Evolutionary conservation across 805 yeast species (phyloP), one percentile per base, ranked within the genome.

Genomic region (Saccharomyces paradoxus): DNA sequence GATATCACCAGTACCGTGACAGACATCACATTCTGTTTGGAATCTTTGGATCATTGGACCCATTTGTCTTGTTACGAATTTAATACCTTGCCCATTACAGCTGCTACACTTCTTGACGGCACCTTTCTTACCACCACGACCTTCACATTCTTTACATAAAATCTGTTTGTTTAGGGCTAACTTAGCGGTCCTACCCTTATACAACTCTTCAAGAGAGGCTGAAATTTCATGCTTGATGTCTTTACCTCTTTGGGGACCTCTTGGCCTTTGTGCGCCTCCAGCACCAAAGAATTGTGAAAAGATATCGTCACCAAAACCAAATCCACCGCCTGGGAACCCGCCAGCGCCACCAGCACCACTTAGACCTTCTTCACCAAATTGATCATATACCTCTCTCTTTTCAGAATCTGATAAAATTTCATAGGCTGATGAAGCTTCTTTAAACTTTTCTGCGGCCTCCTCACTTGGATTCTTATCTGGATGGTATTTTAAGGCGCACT

Each of bases 1-100:
- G 60, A 86, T 86, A 72, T 87, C 92, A 71, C 99, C 99, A 56
- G 86, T 79, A 70, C 98, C 99, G 61, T 82, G 75, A 83, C 99
- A 94, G 56, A 74, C 84, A 63, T 87, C 92, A 86, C 99, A 94
- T 53, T 83, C 84, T 49, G 95, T 83, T 77, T 94, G 98, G 83
- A 88, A 88, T 80, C 97, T 87, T 78, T 94, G 99, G 67, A 94
- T 87, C 91, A 94, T 89, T 62, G 96, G 97, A 64, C 99, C 99
- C 97, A 94, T 91, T 76, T 94, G 98, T 78, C 96, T 87, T 52
- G 97, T 89, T 62, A 90, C 86, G 61, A 92, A 86, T 74, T 82
- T 88, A 72, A 86, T 75, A 81, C 99, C 99, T 65, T 81, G 80
- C 74, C 99, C 99, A 68, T 82, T 81, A 84, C 99, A 94, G 44